Conservation (phyloP, 2,329 filamentous ascomycete species). For the Simplicillium aogashimaense region DNA sequence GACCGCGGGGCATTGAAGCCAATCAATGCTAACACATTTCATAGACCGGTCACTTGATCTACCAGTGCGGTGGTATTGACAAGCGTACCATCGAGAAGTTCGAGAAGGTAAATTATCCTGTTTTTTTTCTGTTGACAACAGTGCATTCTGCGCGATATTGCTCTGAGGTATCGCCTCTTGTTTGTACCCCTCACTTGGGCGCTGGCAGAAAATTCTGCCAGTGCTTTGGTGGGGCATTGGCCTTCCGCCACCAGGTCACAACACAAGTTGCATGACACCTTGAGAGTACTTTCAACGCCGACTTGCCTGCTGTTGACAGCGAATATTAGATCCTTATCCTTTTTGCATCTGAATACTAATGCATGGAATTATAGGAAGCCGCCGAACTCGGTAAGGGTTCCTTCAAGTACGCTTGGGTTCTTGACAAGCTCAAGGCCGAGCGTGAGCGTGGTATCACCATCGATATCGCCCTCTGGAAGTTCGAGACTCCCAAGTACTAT, state of each 20-base stretch:
- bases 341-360: too few species aligned
- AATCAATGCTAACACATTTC: slow-evolving; percentile 17
- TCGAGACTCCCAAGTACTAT: slow-evolving; percentile 96
- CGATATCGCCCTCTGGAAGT: slow-evolving; percentile 99
- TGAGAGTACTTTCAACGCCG: background rate
- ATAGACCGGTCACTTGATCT: slow-evolving; percentile 85
- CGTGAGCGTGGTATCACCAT: slow-evolving; percentile 99
- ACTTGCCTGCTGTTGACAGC: slow-evolving; percentile 9
- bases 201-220: slow-evolving; percentile 12
- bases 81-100: slow-evolving; percentile 99
- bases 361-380: slow-evolving; percentile 61
- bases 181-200: slow-evolving; percentile 9
- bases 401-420: slow-evolving; percentile 99
- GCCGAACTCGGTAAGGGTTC: slow-evolving; percentile 99
- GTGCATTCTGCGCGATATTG: slow-evolving; percentile 4
- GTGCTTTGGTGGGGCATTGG: slow-evolving; percentile 11
- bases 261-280: background rate
- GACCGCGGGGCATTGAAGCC: slow-evolving; percentile 1
- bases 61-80: slow-evolving; percentile 99
- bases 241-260: slow-evolving; percentile 6
- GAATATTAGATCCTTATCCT: too few species aligned
- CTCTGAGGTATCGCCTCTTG: slow-evolving; percentile 9
- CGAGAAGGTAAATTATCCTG: slow-evolving; percentile 72
- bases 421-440: slow-evolving; percentile 99
- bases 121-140: slow-evolving; percentile 10